These are phyloP conservation scores for Gymnopilus junonius DNA, from an alignment of 768 basidiomycete species.

Conservation along the genomic window DNA sequence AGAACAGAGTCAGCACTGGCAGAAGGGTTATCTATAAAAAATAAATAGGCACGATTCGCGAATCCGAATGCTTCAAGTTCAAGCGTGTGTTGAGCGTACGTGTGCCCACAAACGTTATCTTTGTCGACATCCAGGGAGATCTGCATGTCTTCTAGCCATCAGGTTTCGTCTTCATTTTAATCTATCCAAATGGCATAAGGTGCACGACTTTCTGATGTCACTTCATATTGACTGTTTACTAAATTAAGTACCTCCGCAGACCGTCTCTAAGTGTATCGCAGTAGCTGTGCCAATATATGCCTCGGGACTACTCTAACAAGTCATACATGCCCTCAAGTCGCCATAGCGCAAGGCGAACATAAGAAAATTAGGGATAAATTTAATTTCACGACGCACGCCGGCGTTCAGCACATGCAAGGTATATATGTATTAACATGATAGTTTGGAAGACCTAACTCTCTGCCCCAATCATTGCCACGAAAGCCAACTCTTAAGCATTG, in stretches of 20 bases:
- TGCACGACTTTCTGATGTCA: slow-evolving; percentile 42
- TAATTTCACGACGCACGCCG: neutral
- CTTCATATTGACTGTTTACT: neutral
- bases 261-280: neutral
- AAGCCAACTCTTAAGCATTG: neutral
- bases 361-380: neutral
- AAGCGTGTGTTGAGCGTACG: too few relatives aligned
- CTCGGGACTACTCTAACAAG: too few relatives aligned
- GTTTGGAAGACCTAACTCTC: neutral
- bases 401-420: neutral
- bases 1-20: too few relatives aligned
- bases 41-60: neutral
- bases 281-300: too few relatives aligned
- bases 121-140: neutral
- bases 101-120: neutral
- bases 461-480: neutral
- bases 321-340: neutral
- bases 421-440: neutral
- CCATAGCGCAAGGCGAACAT: neutral
- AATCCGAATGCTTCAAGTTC: neutral
- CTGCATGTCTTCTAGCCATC: neutral
- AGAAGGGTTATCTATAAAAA: neutral
- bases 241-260: neutral
- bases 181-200: slow-evolving; percentile 10
- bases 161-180: slow-evolving; percentile 14